These are phyloP conservation scores for Williopsis jadinii DNA, from an alignment of 1,139 yeast genomes.

Conservation along the genomic window DNA sequence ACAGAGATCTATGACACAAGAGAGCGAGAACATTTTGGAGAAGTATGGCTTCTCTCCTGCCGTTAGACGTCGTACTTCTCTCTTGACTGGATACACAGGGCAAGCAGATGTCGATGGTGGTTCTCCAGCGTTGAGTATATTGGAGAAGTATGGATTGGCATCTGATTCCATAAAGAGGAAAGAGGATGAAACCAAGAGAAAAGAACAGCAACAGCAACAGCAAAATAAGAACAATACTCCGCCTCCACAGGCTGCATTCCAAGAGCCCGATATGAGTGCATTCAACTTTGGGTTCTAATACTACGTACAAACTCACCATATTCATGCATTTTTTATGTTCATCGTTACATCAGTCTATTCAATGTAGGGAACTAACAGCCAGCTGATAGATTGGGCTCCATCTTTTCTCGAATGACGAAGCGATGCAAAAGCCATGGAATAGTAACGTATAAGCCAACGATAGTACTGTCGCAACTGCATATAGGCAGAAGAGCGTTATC, in stretches of 20 bases:
- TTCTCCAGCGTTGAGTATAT: conserved; percentile 11
- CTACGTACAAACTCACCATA: not conserved
- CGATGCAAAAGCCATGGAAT: conserved; percentile 12
- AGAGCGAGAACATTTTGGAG: conserved; percentile 11
- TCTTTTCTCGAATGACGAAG: conserved; percentile 15
- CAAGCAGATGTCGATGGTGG: conserved; percentile 1
- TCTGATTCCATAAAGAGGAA: conserved; percentile 13
- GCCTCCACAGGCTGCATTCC: conserved; percentile 53
- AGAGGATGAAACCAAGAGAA: conserved; percentile 6
- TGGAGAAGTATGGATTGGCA: conserved; percentile 19
- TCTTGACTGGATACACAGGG: conserved; percentile 6
- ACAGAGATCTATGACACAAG: conserved; percentile 5
- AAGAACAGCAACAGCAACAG: conserved; percentile 4
- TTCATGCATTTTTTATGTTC: too few relatives aligned
- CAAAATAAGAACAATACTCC: conserved; percentile 13
- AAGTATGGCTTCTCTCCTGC: conserved; percentile 21
- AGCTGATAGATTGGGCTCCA: conserved; percentile 12
- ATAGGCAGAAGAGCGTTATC: conserved; percentile 1
- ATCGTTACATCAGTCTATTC: not conserved
- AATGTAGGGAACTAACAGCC: conserved; percentile 2
- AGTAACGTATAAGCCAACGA: conserved; percentile 12
- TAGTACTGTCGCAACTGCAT: conserved; percentile 5
- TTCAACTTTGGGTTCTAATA: conserved; percentile 47
- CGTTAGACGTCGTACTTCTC: conserved; percentile 17
- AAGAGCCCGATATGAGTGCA: conserved; percentile 78